Evolutionary conservation across 1,284 basidiomycete species (phyloP).

Genomic region (Sanghuangporus sanghuang): DNA sequence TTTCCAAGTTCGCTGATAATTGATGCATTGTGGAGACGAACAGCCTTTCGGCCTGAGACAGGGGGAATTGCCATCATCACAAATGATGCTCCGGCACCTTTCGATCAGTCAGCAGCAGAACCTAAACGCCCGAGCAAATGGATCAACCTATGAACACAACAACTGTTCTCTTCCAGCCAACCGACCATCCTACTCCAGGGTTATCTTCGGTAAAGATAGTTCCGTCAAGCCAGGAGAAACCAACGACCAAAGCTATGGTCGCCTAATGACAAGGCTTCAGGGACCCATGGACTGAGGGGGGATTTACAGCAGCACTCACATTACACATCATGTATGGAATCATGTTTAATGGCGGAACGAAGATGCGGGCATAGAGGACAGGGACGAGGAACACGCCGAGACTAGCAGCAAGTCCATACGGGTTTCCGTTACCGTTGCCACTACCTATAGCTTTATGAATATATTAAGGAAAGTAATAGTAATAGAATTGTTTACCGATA

Average conservation of each 20-base stretch:
- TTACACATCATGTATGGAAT: slow-evolving; percentile 33
- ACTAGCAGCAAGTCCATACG: slow-evolving; percentile 51
- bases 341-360: slow-evolving; percentile 38
- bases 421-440: slow-evolving; percentile 46
- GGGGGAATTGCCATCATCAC: slow-evolving; percentile 46
- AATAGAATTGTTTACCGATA: not conserved
- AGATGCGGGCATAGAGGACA: slow-evolving; percentile 46
- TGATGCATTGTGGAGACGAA: slow-evolving; percentile 41
- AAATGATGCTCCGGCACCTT: slow-evolving; percentile 41
- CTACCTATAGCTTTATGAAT: slow-evolving; percentile 32
- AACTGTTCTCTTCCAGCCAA: slow-evolving; percentile 48
- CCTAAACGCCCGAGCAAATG: not conserved
- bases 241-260: slow-evolving; percentile 42
- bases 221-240: slow-evolving; percentile 60
- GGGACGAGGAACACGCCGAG: slow-evolving; percentile 47
- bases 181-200: slow-evolving; percentile 45
- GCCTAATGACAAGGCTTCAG: slow-evolving; percentile 24
- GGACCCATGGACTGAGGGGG: not conserved
- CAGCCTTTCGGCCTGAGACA: slow-evolving; percentile 41
- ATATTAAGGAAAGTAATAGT: not conserved
- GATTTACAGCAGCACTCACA: slow-evolving; percentile 24
- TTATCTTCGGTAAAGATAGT: slow-evolving; percentile 41
- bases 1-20: slow-evolving; percentile 34
- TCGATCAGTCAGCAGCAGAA: not conserved
- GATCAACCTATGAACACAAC: slow-evolving; percentile 40